These are phyloP conservation scores for Aspergillus intermedius DNA, from an alignment of 2,329 filamentous ascomycete species.

Conservation along the genomic window DNA sequence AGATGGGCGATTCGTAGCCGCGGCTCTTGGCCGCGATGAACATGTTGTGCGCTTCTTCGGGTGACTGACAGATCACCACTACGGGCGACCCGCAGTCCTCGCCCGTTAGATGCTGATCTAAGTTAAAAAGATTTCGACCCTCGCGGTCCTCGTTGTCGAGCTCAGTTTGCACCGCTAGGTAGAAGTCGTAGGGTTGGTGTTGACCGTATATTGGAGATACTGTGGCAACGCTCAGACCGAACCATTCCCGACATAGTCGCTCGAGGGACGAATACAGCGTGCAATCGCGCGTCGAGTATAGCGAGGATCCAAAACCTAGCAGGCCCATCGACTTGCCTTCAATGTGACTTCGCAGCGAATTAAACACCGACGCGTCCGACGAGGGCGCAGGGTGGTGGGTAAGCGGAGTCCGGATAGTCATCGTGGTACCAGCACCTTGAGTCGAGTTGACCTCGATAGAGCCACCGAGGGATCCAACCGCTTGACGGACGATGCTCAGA, in stretches of 20 bases:
- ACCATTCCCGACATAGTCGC: constrained; percentile 16
- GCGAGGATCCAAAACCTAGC: constrained; percentile 12
- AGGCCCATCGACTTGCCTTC: constrained; percentile 14
- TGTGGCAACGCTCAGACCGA: constrained; percentile 11
- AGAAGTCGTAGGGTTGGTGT: constrained; percentile 11
- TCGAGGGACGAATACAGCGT: constrained; percentile 12
- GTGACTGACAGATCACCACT: constrained; percentile 25
- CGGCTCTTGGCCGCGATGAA: constrained; percentile 5
- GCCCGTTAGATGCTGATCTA: neutral
- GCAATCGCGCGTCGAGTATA: constrained; percentile 7
- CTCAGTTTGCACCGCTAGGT: constrained; percentile 18
- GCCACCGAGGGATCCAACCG: constrained; percentile 21
- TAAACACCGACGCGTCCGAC: neutral
- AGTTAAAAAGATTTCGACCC: neutral
- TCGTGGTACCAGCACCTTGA: constrained; percentile 19
- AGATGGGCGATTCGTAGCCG: constrained; percentile 9
- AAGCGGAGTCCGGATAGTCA: constrained; percentile 5
- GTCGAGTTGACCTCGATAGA: constrained; percentile 20
- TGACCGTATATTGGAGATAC: constrained; percentile 4
- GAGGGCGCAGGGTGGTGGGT: neutral
- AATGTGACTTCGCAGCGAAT: neutral
- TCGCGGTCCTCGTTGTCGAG: constrained; percentile 12
- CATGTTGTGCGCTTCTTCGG: constrained; percentile 16
- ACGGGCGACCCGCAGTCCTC: constrained; percentile 11
- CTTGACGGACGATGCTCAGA: constrained; percentile 50